A percentile compares a stretch with the other conserved stretches of the same genome.
These are phyloP conservation scores for Amaranthus cruentus DNA, from an alignment of 148 eudicot species.

Conservation along the genomic window DNA sequence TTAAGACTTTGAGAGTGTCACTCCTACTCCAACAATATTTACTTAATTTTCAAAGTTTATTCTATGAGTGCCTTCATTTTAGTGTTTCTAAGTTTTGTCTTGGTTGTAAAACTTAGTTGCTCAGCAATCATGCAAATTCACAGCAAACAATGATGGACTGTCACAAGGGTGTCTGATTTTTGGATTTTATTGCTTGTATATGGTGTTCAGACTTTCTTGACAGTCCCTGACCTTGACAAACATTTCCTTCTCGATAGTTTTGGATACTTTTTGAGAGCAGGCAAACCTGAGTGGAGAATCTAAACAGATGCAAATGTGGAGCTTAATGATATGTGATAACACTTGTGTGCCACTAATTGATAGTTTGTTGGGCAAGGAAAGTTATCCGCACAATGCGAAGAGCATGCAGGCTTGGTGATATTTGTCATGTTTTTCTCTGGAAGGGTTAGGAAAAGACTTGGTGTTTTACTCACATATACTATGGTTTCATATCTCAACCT, in stretches of 20 bases:
- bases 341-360: neutral
- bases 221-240: neutral
- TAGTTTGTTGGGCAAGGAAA: neutral
- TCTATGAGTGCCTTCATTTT: neutral
- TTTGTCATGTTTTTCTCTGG: too few species aligned
- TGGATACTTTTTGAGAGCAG: neutral
- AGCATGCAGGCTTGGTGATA: too few species aligned
- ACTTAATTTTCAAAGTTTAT: neutral
- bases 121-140: neutral
- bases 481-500: neutral
- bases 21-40: neutral
- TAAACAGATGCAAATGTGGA: neutral
- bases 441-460: neutral
- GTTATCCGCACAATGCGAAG: too few species aligned
- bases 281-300: neutral
- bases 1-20: neutral
- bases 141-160: neutral
- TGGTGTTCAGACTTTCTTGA: neutral
- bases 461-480: neutral
- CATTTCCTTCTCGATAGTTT: neutral
- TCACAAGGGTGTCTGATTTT: neutral
- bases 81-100: neutral
- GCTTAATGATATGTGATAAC: neutral
- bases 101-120: neutral
- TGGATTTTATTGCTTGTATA: neutral